Evolutionary conservation across 441 rosid genomes (phyloP).

Genomic region (Erysimum pusillum): DNA sequence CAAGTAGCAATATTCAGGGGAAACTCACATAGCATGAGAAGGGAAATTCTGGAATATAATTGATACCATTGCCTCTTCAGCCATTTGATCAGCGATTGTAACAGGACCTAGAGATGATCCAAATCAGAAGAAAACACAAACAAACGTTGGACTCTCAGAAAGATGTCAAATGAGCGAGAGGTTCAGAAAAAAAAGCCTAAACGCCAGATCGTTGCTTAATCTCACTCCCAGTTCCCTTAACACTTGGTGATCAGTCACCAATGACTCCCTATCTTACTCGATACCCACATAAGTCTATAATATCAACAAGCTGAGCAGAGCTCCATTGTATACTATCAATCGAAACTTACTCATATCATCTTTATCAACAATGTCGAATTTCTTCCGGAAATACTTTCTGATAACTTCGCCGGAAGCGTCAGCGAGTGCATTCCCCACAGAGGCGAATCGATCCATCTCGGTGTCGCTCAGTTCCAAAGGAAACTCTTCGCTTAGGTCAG

Average conservation of each 20-base stretch:
- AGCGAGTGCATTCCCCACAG: constrained; percentile 71
- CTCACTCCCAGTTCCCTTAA: constrained; percentile 4
- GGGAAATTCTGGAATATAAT: constrained; percentile 78
- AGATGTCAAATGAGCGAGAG: neutral
- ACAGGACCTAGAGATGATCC: constrained; percentile 73
- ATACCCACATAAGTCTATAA: constrained; percentile 8
- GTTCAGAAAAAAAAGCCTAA: neutral
- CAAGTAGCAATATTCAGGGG: neutral
- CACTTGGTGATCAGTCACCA: constrained; percentile 13
- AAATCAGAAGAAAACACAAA: constrained; percentile 8
- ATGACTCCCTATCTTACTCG: constrained; percentile 2
- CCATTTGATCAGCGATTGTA: constrained; percentile 88
- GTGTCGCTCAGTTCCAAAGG: constrained; percentile 34
- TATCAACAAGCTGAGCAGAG: neutral
- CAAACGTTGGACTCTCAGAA: neutral
- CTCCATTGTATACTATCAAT: neutral
- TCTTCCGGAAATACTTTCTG: constrained; percentile 79
- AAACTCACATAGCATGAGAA: constrained; percentile 87
- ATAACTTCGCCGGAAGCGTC: constrained; percentile 93
- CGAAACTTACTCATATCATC: constrained; percentile 73
- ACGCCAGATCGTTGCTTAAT: neutral
- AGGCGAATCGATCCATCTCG: constrained; percentile 62
- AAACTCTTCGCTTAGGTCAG: constrained; percentile 17
- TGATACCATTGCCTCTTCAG: constrained; percentile 90
- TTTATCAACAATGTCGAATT: constrained; percentile 84